These are phyloP conservation scores for Hypoxylon crocopeplum DNA, from an alignment of 495 filamentous ascomycete genomes.

Conservation along the genomic window DNA sequence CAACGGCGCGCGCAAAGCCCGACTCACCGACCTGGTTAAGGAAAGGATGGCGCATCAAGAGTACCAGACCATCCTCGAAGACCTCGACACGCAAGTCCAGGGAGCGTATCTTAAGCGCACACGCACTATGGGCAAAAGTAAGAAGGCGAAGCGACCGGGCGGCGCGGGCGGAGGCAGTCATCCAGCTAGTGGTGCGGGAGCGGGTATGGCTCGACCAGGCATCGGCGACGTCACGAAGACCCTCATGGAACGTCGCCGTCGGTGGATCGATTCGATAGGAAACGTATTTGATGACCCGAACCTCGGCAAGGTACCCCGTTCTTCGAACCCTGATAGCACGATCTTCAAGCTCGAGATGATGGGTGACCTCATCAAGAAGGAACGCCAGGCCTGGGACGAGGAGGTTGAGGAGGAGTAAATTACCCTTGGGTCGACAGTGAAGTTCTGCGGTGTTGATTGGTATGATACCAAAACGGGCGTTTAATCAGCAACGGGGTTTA, in stretches of 20 bases:
- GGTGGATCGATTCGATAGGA: conserved; percentile 88
- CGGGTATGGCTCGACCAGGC: conserved; percentile 72
- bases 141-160: conserved; percentile 86
- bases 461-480: background rate
- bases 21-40: conserved; percentile 82
- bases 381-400: conserved; percentile 79
- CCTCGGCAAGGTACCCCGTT: conserved; percentile 55
- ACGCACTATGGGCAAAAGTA: conserved; percentile 84
- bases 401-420: conserved; percentile 61
- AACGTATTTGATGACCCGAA: conserved; percentile 81
- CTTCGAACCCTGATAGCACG: conserved; percentile 47
- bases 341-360: conserved; percentile 69
- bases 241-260: conserved; percentile 84
- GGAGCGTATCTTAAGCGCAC: conserved; percentile 95
- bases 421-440: background rate
- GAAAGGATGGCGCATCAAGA: conserved; percentile 95
- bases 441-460: background rate
- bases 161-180: conserved; percentile 62
- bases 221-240: conserved; percentile 90
- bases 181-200: conserved; percentile 51
- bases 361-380: conserved; percentile 64
- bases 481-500: background rate
- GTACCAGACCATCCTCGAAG: conserved; percentile 94
- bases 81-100: conserved; percentile 94
- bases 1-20: conserved; percentile 88